Base-by-base conservation (phyloP, 176 grass and related monocot genomes). In the bread wheat (Triticum aestivum) region DNA sequence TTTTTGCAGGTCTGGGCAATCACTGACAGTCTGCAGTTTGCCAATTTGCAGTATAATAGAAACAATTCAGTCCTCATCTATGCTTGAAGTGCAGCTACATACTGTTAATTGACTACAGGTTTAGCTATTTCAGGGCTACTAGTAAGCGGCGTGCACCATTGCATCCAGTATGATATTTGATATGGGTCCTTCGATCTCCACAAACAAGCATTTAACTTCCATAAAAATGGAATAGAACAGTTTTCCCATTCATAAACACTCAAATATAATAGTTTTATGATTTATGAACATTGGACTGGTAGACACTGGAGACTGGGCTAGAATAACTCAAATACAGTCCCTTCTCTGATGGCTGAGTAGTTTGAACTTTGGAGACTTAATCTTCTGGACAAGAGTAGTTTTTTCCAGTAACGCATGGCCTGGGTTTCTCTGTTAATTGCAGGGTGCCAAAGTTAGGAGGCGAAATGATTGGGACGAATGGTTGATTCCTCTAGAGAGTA, bases 31-130 rank as follows among this genome's bases (percentile, higher is more conserved):
- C n/a, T 91, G 26, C 65, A 89, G 14, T 94, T 6, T 0, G 34
- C 34, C 34, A 35, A 35, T 35, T 35, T 35, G 34, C 34, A 6
- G 76, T 73, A 79, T 94, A 82, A 78, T 87, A 69, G 87, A 94
- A 17, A 91, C 77, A 42, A 38, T 94, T 11, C 80, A 73, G 54
- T 74, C 90, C 9, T 94, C 87, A 58, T 85, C 52, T 61, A 27
- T 94, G 21, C 84, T 91, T 52, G 92, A 94, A 87, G 54, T 89
- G 18, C 81, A 91, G 92, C 87, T 94, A 87, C 37, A 5, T 63
- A 13, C 39, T 41, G 9, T 41, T 0, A 24, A 78, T 35, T 58
- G 35, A 7, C 32, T 75, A 82, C 29, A 49, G 18, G 81, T 76
- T 81, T 15, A 47, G 20, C 49, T 82, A 66, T 45, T 34, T 33